Evolutionary conservation across 31 red algal genomes (phyloP).

Genomic region (Odonthalia washingtoniensis): DNA sequence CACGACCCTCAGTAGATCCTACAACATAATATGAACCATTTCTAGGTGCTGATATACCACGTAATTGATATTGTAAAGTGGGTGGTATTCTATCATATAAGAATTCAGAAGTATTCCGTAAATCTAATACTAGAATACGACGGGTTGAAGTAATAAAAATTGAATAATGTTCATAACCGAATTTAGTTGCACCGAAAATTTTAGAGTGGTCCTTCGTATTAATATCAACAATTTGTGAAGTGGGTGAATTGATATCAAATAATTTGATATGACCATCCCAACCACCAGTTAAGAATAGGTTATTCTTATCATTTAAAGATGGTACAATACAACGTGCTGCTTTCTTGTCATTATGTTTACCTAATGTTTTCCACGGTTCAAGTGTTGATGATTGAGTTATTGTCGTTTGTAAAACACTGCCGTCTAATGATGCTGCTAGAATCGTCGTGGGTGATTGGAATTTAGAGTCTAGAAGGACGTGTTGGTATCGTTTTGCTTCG

Average conservation of each 20-base stretch:
- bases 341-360: constrained; percentile 22
- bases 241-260: constrained; percentile 32
- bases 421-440: constrained; percentile 38
- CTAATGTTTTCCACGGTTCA: constrained; percentile 4
- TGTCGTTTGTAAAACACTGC: constrained; percentile 32
- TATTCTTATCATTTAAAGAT: neutral
- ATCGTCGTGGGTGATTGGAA: constrained; percentile 13
- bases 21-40: constrained; percentile 62
- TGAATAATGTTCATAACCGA: constrained; percentile 20
- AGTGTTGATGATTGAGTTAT: constrained; percentile 22
- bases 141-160: constrained; percentile 38
- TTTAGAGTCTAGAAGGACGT: constrained; percentile 41
- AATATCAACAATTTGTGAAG: neutral
- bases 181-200: constrained; percentile 31
- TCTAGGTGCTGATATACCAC: constrained; percentile 47
- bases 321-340: constrained; percentile 38
- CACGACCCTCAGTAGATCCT: constrained; percentile 79
- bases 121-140: constrained; percentile 39
- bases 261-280: constrained; percentile 53
- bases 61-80: constrained; percentile 62
- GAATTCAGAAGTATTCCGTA: constrained; percentile 30
- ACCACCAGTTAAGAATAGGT: constrained; percentile 39
- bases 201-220: constrained; percentile 40
- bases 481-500: neutral
- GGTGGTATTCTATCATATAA: constrained; percentile 40